phyloP scores from a whole-genome alignment of 129 eudicot species.

The carrot (Daucus carota) region DH1_v3.0 NC_030385.2:2289501-2290000 shows the following conservation, averaged over 20 bases:
- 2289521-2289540: neutral
- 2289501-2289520: neutral
- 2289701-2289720: neutral
- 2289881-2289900: neutral
- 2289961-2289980: slow-evolving; percentile 58
- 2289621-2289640: slow-evolving; percentile 61
- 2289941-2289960: slow-evolving; percentile 37
- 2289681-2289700: neutral
- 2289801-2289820: slow-evolving; percentile 62
- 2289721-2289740: neutral
- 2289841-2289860: neutral
- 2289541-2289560: slow-evolving; percentile 48
- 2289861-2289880: neutral
- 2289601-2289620: slow-evolving; percentile 42
- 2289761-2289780: slow-evolving; percentile 65
- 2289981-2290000: slow-evolving; percentile 64
- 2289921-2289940: slow-evolving; percentile 54
- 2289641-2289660: slow-evolving; percentile 75
- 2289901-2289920: slow-evolving; percentile 39
- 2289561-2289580: slow-evolving; percentile 59
- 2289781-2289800: slow-evolving; percentile 80
- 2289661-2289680: slow-evolving; percentile 41
- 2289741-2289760: slow-evolving; percentile 55
- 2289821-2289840: slow-evolving; percentile 40
- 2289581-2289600: slow-evolving; percentile 33